Evolutionary conservation across 768 basidiomycete genomes (phyloP), one percentile per base, ranked within the genome.

Genomic region (Mycena vitilis): DNA sequence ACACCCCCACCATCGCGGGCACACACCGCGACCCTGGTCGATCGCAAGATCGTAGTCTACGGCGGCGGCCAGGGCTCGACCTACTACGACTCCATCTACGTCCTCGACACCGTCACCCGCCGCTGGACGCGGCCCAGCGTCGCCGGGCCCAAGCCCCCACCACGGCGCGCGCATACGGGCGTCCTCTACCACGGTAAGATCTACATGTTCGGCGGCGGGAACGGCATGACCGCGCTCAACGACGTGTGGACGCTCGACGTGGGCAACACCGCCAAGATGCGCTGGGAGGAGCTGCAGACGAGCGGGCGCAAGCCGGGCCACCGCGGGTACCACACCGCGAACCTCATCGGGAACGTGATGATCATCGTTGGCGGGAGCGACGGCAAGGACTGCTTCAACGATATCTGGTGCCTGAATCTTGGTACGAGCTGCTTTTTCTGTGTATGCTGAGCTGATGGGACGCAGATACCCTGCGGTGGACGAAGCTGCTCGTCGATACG

Each of bases 181-280:
- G 92, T 96, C 16, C 80, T 89, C 23, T 90, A 95, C 74, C 81
- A 82, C 36, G 84, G 85, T 65, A 91, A 87, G 75, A 85, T 98
- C 0, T 94, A 93, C 83, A 80, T 98, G 5, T 98, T 97, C 73
- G 96, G 95, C 10, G 95, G 96, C n/a, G 96, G 96, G 3, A 96
- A 95, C 66, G 96, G 96, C 0, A 83, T 91, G 81, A 87, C 87
- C n/a, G 95, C 96, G 0, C 83, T 98, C 63, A 94, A 94, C 72
- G 96, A 98, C 77, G 81, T 96, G 22, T 97, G 95, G 95, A 88
- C 91, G 18, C 81, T 97, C 25, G 94, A 97, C 65, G 87, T 92
- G 0, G 84, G 81, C 40, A 67, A 60, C 30, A 69, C 65, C 38
- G 25, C 78, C 5, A 77, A 78, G 49, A 79, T 91, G 78, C 81